Evolutionary conservation across 805 yeast species (phyloP), one percentile per base, ranked within the genome.

Genomic region (Yarrowia porcina): DNA sequence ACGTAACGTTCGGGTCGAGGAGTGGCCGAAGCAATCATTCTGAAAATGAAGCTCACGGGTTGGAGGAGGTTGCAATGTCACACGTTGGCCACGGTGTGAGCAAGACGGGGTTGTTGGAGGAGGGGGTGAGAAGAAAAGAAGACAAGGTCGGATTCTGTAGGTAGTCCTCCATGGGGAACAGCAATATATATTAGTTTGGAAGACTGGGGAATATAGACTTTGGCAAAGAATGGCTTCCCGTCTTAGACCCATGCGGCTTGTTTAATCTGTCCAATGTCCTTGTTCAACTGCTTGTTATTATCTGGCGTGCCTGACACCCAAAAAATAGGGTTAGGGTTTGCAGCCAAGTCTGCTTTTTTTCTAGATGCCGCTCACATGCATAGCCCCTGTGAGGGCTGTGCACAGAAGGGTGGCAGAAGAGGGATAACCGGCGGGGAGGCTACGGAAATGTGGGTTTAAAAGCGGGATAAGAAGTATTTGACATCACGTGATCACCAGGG

Each of bases 211-310:
- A 49, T n/a, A 21, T 49, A n/a, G 57, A 32, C 41, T 52, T 49
- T 49, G 27, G n/a, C 44, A n/a, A 35, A 52, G 59, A 52, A 49
- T 49, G 56, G 56, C 59, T 35, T 52, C 59, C 44, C 59, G 44
- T 52, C 59, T 35, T 30, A 36, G 33, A 52, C 59, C 59, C 44
- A 52, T 52, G 59, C 59, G 59, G 59, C 59, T 52, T 35, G 59
- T 52, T 52, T 52, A 52, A 52, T 52, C 59, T 52, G 59, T 52
- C 59, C 59, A 52, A 52, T 36, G 39, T 52, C 59, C 59, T 52
- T 52, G 59, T 52, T 36, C 42, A 1, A 12, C 25, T 18, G 33
- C 25, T 36, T 52, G 59, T 52, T 52, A 35, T 36, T 52, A 35
- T 52, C 59, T 52, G 42, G 42, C 44, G 59, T 52, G 42, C 59